A percentile compares a stretch with the other conserved stretches of the same genome.
Evolutionary conservation across 352 stramenopile species (phyloP).

Genomic region (Globisporangium parvum): DNA sequence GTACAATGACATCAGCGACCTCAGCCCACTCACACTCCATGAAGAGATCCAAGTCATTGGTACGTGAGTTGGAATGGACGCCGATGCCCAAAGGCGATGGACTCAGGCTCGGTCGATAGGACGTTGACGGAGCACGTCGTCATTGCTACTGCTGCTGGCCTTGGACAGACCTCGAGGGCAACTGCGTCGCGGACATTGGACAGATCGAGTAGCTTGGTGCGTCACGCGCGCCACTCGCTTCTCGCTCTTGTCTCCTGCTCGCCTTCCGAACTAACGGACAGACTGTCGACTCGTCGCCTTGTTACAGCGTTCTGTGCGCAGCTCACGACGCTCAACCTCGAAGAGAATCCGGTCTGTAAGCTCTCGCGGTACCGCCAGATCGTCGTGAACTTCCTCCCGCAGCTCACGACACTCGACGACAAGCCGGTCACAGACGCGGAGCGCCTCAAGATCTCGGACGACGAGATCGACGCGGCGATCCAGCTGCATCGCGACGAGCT

Average conservation of each 20-base stretch:
- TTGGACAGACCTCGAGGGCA: constrained; percentile 57
- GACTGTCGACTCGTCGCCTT: neutral
- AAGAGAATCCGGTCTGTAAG: constrained; percentile 57
- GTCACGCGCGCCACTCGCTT: no score
- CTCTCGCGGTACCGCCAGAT: constrained; percentile 59
- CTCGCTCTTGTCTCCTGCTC: neutral
- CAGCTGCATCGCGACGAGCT: constrained; percentile 18
- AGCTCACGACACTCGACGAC: constrained; percentile 57
- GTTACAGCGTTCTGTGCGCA: constrained; percentile 54
- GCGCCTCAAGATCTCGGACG: constrained; percentile 34
- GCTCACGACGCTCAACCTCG: constrained; percentile 51
- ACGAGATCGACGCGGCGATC: constrained; percentile 44
- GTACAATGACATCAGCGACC: constrained; percentile 73
- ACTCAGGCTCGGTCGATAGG: no score
- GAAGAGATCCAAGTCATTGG: constrained; percentile 75
- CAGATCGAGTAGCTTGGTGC: constrained; percentile 77
- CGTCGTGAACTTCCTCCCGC: constrained; percentile 64
- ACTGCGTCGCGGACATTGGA: constrained; percentile 58
- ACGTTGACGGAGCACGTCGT: no score
- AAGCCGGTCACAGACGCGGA: constrained; percentile 32
- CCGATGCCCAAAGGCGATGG: no score
- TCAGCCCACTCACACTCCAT: constrained; percentile 82
- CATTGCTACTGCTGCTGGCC: neutral
- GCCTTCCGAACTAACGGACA: no score
- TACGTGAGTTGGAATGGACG: constrained; percentile 16